These are phyloP conservation scores for Nicotiana noctiflora DNA, from an alignment of 257 asterid species.

Conservation along the genomic window DNA sequence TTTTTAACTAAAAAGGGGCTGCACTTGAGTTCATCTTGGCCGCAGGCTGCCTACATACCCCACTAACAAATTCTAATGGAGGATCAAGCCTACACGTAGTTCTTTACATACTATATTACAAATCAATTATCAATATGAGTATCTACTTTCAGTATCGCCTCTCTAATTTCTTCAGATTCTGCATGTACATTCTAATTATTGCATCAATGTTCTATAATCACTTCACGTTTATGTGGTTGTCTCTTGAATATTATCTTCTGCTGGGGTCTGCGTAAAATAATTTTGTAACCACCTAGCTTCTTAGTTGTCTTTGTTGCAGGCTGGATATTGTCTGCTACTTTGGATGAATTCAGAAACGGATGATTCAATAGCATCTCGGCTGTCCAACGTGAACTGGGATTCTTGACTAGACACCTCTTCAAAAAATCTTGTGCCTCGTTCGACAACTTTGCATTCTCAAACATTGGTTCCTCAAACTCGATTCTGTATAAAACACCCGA, in stretches of 20 bases:
- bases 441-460: neutral
- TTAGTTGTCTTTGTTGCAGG: neutral
- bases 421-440: constrained; percentile 2
- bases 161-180: neutral
- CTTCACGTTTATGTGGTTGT: neutral
- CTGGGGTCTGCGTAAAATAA: neutral
- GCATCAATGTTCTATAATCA: neutral
- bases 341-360: neutral
- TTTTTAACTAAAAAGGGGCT: no score
- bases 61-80: no score
- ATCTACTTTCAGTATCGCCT: neutral
- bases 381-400: neutral
- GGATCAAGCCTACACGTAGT: no score
- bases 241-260: neutral
- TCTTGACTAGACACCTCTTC: constrained; percentile 1
- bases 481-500: neutral
- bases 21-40: no score
- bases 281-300: neutral
- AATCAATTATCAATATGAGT: neutral
- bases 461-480: neutral
- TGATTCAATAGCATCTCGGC: neutral
- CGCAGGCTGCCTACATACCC: no score
- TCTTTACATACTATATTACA: neutral
- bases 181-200: neutral
- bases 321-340: neutral